These are phyloP conservation scores for Tardiomyces blankii DNA, from an alignment of 1,139 yeast genomes.

Conservation along the genomic window DNA sequence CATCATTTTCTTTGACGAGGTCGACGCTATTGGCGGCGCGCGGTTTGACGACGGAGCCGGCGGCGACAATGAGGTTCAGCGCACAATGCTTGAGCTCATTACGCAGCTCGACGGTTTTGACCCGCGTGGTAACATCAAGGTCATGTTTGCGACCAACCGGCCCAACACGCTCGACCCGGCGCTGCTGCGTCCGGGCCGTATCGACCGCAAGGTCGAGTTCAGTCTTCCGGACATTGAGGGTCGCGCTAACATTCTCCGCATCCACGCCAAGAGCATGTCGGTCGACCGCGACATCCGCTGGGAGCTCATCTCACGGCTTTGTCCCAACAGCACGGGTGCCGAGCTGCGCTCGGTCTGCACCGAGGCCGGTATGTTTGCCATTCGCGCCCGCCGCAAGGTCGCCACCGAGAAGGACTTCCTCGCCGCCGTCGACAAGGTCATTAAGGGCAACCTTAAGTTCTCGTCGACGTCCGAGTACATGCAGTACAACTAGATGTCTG, in stretches of 20 bases:
- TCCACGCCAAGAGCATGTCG: constrained; percentile 93
- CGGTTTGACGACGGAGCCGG: constrained; percentile 99
- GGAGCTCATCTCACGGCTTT: constrained; percentile 92
- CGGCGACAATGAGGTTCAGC: constrained; percentile 97
- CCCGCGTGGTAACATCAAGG: constrained; percentile 96
- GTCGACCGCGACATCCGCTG: constrained; percentile 95
- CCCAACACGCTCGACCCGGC: constrained; percentile 98
- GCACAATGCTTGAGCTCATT: constrained; percentile 96
- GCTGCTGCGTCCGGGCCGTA: constrained; percentile 92
- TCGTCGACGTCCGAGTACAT: constrained; percentile 94
- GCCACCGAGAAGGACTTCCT: constrained; percentile 96
- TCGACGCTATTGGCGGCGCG: constrained; percentile 98
- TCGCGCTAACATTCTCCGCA: constrained; percentile 91
- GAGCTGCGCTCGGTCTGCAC: constrained; percentile 94
- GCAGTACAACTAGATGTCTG: constrained; percentile 65
- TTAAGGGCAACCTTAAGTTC: constrained; percentile 96
- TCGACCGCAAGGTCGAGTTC: constrained; percentile 96
- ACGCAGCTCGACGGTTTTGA: constrained; percentile 97
- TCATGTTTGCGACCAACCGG: constrained; percentile 97
- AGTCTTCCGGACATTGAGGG: constrained; percentile 95
- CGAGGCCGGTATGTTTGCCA: constrained; percentile 99
- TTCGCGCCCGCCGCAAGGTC: constrained; percentile 94
- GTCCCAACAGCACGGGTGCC: constrained; percentile 98
- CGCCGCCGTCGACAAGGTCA: constrained; percentile 95
- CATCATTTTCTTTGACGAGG: constrained; percentile 91